Evolutionary conservation across 2,329 filamentous ascomycete species (phyloP), one percentile per base, ranked within the genome.

Genomic region (Hymenoscyphus occultus): DNA sequence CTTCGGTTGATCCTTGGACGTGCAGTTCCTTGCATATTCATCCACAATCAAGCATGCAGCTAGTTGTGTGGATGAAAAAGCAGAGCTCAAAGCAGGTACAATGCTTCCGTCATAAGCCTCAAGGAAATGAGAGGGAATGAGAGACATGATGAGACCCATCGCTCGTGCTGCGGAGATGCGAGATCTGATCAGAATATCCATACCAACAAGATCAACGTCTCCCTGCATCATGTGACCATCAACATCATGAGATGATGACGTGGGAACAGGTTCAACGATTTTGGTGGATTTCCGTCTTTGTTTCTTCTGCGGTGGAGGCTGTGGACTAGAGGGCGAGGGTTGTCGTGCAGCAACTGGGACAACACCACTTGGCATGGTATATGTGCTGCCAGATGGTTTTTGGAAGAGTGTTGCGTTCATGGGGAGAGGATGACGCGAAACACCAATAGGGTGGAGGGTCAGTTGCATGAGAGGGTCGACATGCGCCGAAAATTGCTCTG

Each of bases 221-320:
- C 96, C 95, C 75, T 94, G 91, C 81, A 99, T 93, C 90, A 99
- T 97, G 71, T 96, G 93, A 10, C 93, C 95, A 76, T 99, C 95
- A 19, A 99, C 92, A 76, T 99, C 97, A 77, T 99, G 95, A 1
- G 90, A 86, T n/a, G 90, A 81, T n/a, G 80, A 84, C 3, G 84
- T 79, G 1, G 85, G 79, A 1, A 84, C 80, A 9, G 84, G 78
- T 35, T 93, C 90, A 63, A 95, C 91, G 22, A 85, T 79, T 80
- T 96, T 96, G n/a, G 91, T 88, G 0, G 91, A 91, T 77, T 93
- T 96, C 67, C 93, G 88, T 40, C 93, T 86, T 69, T 92, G 88
- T 78, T 95, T 92, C 1, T 88, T 81, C 14, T 87, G 83, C 66
- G 90, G 84, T 65, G 91, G 86, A 13, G 81, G 78, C 5, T 79